Evolutionary conservation across 2,329 filamentous ascomycete genomes (phyloP).

Genomic region (Cladosporium sp.): DNA sequence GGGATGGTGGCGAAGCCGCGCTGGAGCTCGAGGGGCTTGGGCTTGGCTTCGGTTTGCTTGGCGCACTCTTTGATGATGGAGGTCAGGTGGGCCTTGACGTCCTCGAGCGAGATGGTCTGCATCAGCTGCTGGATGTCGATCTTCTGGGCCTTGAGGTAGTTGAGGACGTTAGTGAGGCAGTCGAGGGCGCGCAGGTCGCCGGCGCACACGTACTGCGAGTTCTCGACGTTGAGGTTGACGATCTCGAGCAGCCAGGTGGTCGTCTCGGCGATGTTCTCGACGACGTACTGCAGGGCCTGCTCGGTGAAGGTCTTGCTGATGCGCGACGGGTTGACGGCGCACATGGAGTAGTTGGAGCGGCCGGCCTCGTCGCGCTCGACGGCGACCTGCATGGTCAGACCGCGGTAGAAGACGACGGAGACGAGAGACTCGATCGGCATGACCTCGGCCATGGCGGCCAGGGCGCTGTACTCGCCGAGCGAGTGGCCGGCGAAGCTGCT

Average conservation of each 20-base stretch:
- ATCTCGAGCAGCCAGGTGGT: conserved; percentile 96
- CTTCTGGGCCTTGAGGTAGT: conserved; percentile 94
- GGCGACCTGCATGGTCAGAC: conserved; percentile 97
- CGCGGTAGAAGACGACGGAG: conserved; percentile 98
- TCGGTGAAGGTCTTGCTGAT: conserved; percentile 99
- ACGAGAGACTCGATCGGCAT: conserved; percentile 99
- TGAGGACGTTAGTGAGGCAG: conserved; percentile 70
- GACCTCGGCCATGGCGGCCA: conserved; percentile 92
- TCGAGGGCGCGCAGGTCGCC: conserved; percentile 61
- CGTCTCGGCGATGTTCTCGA: conserved; percentile 88
- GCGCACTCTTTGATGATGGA: conserved; percentile 88
- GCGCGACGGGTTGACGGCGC: conserved; percentile 94
- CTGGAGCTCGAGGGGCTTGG: conserved; percentile 79
- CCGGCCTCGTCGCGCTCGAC: conserved; percentile 91
- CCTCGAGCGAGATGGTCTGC: conserved; percentile 76
- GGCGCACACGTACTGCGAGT: conserved; percentile 64
- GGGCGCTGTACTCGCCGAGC: conserved; percentile 93
- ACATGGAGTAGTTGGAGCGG: conserved; percentile 98
- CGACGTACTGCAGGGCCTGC: conserved; percentile 91
- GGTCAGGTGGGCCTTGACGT: conserved; percentile 81
- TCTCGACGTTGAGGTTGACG: conserved; percentile 84
- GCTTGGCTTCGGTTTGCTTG: conserved; percentile 81
- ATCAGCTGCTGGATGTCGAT: conserved; percentile 94
- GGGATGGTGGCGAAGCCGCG: conserved; percentile 96
- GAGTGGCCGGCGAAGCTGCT: conserved; percentile 98